Conservation (phyloP, 2,329 filamentous ascomycete species). For the Chrysoporthe deuterocubensis region DNA sequence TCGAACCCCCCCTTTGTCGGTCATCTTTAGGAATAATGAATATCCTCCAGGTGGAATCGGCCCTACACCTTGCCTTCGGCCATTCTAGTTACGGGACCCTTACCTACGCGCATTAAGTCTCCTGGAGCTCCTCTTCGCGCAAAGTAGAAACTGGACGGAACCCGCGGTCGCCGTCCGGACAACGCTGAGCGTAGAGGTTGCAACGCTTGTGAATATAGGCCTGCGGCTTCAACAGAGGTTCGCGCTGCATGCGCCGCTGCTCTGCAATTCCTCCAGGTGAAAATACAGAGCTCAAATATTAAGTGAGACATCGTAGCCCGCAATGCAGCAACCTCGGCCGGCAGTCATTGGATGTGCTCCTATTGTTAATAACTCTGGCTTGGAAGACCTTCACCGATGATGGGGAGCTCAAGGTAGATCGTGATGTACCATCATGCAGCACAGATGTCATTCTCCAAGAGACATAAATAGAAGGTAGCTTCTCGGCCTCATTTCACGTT, state of each 20-base stretch:
- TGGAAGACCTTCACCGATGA: not conserved
- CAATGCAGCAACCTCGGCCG: not conserved
- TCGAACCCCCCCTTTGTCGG: not conserved
- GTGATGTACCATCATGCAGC: not conserved
- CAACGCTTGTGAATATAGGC: no score
- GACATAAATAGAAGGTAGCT: not conserved
- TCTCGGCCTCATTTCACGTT: not conserved
- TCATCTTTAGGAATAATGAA: not conserved
- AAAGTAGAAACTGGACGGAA: no score
- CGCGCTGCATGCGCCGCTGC: no score
- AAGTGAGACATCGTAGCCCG: not conserved
- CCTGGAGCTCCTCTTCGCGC: no score
- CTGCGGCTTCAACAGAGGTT: no score
- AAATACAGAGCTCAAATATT: not conserved
- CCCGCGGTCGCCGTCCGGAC: no score
- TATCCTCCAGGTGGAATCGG: not conserved
- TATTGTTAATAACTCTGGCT: not conserved
- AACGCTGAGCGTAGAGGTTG: no score
- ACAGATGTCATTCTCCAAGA: not conserved
- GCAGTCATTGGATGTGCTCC: not conserved
- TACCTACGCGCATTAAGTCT: no score
- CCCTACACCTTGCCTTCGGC: not conserved
- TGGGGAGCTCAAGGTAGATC: not conserved
- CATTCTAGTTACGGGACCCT: no score
- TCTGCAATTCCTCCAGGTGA: no score